phyloP scores from a whole-genome alignment of 148 eudicot genomes.

The Chenopodium suecicum region DNA sequence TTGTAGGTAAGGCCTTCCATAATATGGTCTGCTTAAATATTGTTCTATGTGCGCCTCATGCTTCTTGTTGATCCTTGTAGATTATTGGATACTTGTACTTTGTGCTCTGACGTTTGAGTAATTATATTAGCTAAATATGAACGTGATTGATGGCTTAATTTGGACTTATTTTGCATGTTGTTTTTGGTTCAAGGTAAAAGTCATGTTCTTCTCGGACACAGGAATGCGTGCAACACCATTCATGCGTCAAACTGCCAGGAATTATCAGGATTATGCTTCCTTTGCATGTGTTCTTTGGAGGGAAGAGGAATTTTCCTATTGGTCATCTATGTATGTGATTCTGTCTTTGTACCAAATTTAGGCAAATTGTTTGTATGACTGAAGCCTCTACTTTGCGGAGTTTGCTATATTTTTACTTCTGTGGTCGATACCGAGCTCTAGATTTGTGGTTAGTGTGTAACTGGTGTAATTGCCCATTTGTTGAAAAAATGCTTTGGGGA shows the following conservation, averaged over 20 bases:
- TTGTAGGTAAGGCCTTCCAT: neutral
- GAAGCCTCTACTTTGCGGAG: neutral
- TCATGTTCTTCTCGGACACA: conserved; percentile 76
- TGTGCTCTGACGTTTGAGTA: neutral
- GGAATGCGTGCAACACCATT: conserved; percentile 95
- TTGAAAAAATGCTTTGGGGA: neutral
- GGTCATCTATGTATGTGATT: conserved; percentile 78
- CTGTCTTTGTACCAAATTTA: conserved; percentile 1
- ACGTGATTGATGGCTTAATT: neutral
- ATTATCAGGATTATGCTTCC: conserved; percentile 74
- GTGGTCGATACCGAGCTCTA: neutral
- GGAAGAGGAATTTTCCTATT: conserved; percentile 72
- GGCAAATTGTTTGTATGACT: neutral
- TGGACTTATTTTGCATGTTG: neutral
- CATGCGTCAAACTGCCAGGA: conserved; percentile 70
- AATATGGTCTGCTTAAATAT: neutral
- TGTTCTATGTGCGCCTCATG: neutral
- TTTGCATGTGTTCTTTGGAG: conserved; percentile 84
- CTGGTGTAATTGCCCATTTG: neutral
- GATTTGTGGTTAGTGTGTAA: neutral
- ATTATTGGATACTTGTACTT: neutral
- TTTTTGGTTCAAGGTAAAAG: conserved; percentile 63
- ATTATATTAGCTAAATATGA: neutral
- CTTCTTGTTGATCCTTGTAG: neutral
- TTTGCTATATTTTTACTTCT: conserved; percentile 8